Conservation (phyloP, 352 stramenopile genomes). For the Pythium guiyangense region DNA sequence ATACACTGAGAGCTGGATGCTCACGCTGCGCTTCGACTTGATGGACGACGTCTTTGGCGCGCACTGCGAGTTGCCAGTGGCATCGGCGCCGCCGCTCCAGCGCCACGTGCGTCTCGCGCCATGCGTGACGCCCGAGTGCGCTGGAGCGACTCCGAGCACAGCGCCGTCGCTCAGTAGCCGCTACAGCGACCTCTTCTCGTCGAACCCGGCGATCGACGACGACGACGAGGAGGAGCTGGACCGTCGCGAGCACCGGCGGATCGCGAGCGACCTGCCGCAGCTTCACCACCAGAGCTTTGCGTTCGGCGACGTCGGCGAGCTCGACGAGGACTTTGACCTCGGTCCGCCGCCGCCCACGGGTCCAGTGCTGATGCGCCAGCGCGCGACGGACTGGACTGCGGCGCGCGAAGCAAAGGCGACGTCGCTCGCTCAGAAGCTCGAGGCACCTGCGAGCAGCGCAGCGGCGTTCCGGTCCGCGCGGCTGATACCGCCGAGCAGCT, state of each 20-base stretch:
- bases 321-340: slow-evolving; percentile 22
- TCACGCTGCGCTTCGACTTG: slow-evolving; percentile 10
- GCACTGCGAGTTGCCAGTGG: not conserved
- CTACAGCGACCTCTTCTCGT: not conserved
- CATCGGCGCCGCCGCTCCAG: slow-evolving; percentile 8
- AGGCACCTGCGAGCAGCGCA: not conserved
- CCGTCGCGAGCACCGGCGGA: not conserved
- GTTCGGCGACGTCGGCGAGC: not conserved
- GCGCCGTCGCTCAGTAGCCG: not conserved
- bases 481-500: slow-evolving; percentile 7
- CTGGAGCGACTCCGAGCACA: not conserved
- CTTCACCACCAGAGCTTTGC: too few relatives aligned
- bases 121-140: slow-evolving; percentile 1
- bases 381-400: slow-evolving; percentile 28
- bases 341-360: slow-evolving; percentile 25
- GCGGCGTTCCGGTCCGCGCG: slow-evolving; percentile 3
- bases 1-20: not conserved
- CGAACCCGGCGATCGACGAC: slow-evolving; percentile 2
- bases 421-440: slow-evolving; percentile 6
- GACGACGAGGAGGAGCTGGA: not conserved
- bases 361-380: slow-evolving; percentile 29
- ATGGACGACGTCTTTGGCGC: slow-evolving; percentile 2
- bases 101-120: not conserved
- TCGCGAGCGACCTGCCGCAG: not conserved
- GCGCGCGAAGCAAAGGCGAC: slow-evolving; percentile 8